These are phyloP conservation scores for Trametes meyenii DNA, from an alignment of 768 basidiomycete genomes.

Conservation along the genomic window DNA sequence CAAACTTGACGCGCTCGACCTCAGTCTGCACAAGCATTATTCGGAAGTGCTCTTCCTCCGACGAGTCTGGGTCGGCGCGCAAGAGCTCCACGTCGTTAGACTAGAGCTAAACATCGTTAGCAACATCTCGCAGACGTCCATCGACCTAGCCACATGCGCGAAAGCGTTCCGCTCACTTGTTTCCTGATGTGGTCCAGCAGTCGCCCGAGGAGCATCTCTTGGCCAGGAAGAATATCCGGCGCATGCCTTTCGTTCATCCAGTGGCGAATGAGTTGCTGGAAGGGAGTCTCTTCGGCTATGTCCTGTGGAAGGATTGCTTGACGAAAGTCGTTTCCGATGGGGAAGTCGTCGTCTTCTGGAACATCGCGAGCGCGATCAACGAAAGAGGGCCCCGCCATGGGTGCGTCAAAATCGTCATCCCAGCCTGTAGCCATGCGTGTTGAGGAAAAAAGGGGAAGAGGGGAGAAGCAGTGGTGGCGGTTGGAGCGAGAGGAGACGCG, in stretches of 20 bases:
- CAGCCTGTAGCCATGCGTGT: slow-evolving; percentile 7
- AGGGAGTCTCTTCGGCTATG: slow-evolving; percentile 52
- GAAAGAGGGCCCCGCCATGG: slow-evolving; percentile 32
- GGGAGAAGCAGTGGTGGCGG: background rate
- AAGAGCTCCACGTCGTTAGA: slow-evolving; percentile 77
- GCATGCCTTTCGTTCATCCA: slow-evolving; percentile 88
- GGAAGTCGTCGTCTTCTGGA: slow-evolving; percentile 40
- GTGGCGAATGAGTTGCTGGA: slow-evolving; percentile 73
- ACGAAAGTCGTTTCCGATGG: slow-evolving; percentile 34
- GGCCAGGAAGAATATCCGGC: slow-evolving; percentile 76
- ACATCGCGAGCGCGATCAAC: slow-evolving; percentile 43
- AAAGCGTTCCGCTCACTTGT: slow-evolving; percentile 58
- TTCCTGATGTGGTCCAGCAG: slow-evolving; percentile 77
- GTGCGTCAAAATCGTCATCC: slow-evolving; percentile 15
- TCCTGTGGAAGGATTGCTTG: slow-evolving; percentile 32
- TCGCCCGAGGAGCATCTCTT: slow-evolving; percentile 64
- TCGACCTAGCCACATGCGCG: background rate
- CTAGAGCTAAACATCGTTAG: slow-evolving; percentile 44
- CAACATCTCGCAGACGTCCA: background rate
- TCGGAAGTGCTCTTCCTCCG: slow-evolving; percentile 91
- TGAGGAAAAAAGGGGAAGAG: background rate
- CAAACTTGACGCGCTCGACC: slow-evolving; percentile 91
- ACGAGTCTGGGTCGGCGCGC: slow-evolving; percentile 78
- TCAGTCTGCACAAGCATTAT: slow-evolving; percentile 95
- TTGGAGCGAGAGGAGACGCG: background rate